Evolutionary conservation across 371 early-diverging fungal species (phyloP).

Genomic region (Haplosporangium sp.): DNA sequence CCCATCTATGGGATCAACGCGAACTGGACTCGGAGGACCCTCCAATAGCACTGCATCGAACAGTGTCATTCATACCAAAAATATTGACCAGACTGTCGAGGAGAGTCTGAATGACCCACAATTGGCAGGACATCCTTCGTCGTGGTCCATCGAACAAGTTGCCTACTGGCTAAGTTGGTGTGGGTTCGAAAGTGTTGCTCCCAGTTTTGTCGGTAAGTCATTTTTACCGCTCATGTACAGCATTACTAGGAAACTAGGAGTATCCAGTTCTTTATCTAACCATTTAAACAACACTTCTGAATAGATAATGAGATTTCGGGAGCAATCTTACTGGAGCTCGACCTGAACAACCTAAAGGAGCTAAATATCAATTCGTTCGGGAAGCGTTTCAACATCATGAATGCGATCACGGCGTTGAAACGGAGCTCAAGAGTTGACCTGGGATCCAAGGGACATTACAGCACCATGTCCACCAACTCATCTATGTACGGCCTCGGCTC

Average conservation of each 20-base stretch:
- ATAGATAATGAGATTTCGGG: constrained; percentile 79
- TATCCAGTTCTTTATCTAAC: not conserved
- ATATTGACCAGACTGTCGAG: constrained; percentile 38
- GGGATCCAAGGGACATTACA: constrained; percentile 19
- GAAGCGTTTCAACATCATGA: constrained; percentile 74
- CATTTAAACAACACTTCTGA: too few relatives aligned
- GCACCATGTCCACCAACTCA: constrained; percentile 10
- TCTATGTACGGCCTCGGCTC: constrained; percentile 34
- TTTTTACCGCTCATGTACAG: not conserved
- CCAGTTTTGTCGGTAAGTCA: constrained; percentile 68
- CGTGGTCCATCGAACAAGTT: constrained; percentile 72
- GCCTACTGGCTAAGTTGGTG: constrained; percentile 67
- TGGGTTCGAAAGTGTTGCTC: constrained; percentile 64
- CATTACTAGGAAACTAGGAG: not conserved
- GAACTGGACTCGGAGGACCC: constrained; percentile 18
- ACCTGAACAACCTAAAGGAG: constrained; percentile 74
- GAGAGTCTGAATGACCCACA: constrained; percentile 52
- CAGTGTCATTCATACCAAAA: constrained; percentile 17
- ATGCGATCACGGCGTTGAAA: constrained; percentile 66
- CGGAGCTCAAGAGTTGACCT: constrained; percentile 27
- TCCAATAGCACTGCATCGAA: constrained; percentile 5
- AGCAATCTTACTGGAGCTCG: constrained; percentile 70
- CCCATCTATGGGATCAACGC: constrained; percentile 25
- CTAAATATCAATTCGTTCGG: constrained; percentile 75
- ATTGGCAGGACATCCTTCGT: constrained; percentile 51